A percentile compares a stretch with the other conserved stretches of the same genome.
These are phyloP conservation scores for Coleophoma cylindrospora DNA, from an alignment of 2,329 filamentous ascomycete species.

Conservation along the genomic window DNA sequence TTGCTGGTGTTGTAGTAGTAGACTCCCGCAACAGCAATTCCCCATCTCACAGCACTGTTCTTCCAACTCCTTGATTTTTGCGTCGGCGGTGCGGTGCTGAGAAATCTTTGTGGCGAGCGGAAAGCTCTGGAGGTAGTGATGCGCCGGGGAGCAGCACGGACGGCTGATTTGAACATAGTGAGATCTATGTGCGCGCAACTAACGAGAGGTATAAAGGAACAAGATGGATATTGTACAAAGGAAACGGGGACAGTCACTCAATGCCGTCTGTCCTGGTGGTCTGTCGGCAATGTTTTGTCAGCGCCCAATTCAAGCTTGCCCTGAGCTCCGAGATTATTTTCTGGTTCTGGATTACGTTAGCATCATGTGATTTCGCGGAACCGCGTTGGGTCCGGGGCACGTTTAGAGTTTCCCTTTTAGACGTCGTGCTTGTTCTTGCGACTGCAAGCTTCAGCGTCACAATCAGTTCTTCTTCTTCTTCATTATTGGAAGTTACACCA, in stretches of 20 bases:
- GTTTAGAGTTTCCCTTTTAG: not conserved
- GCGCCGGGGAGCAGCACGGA: conserved; percentile 20
- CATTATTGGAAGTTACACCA: too few relatives aligned
- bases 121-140: conserved; percentile 10
- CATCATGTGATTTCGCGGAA: conserved; percentile 3
- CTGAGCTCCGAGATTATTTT: too few relatives aligned
- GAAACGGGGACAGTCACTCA: conserved; percentile 8
- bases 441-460: too few relatives aligned
- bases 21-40: conserved; percentile 67
- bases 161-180: conserved; percentile 21
- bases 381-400: not conserved
- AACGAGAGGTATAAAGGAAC: too few relatives aligned
- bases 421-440: too few relatives aligned
- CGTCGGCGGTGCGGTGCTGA: conserved; percentile 50
- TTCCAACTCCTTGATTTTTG: conserved; percentile 78
- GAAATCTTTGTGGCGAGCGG: conserved; percentile 38
- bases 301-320: conserved; percentile 6
- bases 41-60: conserved; percentile 68
- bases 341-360: not conserved
- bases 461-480: too few relatives aligned
- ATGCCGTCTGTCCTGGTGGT: too few relatives aligned
- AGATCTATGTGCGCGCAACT: not conserved
- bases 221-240: conserved; percentile 11
- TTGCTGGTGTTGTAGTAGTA: conserved; percentile 95
- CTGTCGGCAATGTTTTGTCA: conserved; percentile 17